phyloP scores from a whole-genome alignment of 2,329 filamentous ascomycete genomes.

The Daldinia eschscholtzii region DNA sequence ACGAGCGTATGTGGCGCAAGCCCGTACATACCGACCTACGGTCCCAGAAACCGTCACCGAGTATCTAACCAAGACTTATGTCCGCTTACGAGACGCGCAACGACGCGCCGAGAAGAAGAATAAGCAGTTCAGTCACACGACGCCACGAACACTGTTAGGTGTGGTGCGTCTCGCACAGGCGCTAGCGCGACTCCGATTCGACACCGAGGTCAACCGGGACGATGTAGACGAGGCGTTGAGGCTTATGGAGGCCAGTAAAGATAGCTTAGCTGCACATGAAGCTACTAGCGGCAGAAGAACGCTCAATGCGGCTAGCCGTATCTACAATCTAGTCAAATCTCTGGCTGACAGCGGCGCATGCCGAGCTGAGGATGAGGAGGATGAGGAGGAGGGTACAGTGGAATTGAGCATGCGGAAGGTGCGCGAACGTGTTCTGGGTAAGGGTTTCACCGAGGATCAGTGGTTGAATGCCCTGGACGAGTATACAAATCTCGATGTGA shows the following conservation, averaged over 20 bases:
- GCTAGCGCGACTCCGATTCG: constrained; percentile 90
- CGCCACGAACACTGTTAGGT: constrained; percentile 91
- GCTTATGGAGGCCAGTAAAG: constrained; percentile 92
- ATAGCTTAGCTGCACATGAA: constrained; percentile 82
- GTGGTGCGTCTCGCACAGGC: constrained; percentile 94
- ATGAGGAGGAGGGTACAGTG: constrained; percentile 65
- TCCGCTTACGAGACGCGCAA: constrained; percentile 91
- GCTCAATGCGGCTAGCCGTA: constrained; percentile 86
- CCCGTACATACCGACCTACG: constrained; percentile 86
- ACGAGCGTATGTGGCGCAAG: constrained; percentile 93
- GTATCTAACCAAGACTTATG: constrained; percentile 97
- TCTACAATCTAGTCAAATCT: constrained; percentile 92
- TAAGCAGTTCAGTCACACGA: constrained; percentile 94
- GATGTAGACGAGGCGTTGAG: constrained; percentile 96
- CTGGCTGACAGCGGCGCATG: constrained; percentile 90
- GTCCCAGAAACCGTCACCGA: constrained; percentile 89
- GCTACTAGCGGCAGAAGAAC: constrained; percentile 69
- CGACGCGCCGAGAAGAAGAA: constrained; percentile 91
- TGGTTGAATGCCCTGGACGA: constrained; percentile 88
- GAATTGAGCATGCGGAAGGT: constrained; percentile 91
- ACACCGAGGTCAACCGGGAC: constrained; percentile 84
- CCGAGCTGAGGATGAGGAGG: constrained; percentile 73
- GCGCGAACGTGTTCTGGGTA: constrained; percentile 90
- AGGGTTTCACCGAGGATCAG: constrained; percentile 96
- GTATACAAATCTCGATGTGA: constrained; percentile 89